Conservation (phyloP, 768 basidiomycete genomes). For the Termitomyces sp. region DNA sequence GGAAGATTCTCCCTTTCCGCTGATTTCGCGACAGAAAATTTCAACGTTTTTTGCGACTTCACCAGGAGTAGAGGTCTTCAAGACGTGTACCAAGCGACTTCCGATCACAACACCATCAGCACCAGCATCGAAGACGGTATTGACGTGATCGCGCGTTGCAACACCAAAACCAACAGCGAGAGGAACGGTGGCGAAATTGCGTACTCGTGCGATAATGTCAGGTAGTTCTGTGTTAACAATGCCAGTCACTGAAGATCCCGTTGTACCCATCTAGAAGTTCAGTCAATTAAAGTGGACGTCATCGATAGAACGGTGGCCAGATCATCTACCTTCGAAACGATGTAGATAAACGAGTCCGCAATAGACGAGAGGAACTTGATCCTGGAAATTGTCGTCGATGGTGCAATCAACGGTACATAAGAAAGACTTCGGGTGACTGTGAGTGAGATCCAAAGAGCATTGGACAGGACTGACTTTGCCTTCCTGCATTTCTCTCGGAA, state of each 20-base stretch:
- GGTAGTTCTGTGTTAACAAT: conserved; percentile 74
- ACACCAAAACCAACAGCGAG: conserved; percentile 98
- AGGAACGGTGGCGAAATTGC: conserved; percentile 71
- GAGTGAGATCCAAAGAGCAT: not conserved
- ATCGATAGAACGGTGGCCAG: not conserved
- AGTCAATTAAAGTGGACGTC: conserved; percentile 1
- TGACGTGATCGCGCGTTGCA: conserved; percentile 84
- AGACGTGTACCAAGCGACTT: conserved; percentile 74
- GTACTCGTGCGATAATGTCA: conserved; percentile 78
- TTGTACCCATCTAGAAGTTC: conserved; percentile 81
- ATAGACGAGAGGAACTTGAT: conserved; percentile 90
- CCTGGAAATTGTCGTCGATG: conserved; percentile 82
- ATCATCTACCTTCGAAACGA: conserved; percentile 82
- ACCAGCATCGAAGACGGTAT: conserved; percentile 77
- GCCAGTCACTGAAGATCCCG: conserved; percentile 78
- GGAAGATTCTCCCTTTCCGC: conserved; percentile 32
- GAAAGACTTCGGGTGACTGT: conserved; percentile 54
- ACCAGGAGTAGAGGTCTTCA: conserved; percentile 56
- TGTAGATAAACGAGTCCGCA: conserved; percentile 96
- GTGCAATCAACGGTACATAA: conserved; percentile 93
- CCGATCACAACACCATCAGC: conserved; percentile 96
- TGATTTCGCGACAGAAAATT: conserved; percentile 71
- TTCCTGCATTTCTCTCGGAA: conserved; percentile 87
- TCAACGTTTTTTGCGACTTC: conserved; percentile 50
- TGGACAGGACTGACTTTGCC: conserved; percentile 52